These are phyloP conservation scores for Telfairia occidentalis DNA, from an alignment of 331 rosid genomes.

Conservation along the genomic window DNA sequence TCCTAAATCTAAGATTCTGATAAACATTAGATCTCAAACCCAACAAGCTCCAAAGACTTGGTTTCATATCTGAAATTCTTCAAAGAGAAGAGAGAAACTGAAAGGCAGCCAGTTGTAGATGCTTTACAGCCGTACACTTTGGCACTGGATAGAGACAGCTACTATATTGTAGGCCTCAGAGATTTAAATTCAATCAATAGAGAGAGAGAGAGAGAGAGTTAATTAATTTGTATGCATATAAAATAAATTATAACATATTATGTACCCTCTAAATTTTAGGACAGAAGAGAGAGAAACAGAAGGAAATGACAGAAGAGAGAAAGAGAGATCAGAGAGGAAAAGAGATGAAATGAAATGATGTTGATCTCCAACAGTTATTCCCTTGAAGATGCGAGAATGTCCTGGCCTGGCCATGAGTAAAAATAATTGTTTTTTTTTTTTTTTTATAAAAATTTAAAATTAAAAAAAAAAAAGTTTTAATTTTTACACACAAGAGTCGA, in stretches of 20 bases:
- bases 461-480: not conserved
- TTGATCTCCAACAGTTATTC: constrained; percentile 7
- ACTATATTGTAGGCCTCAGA: not conserved
- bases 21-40: too few species aligned
- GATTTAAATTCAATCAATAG: too few species aligned
- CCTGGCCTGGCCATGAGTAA: not conserved
- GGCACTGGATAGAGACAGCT: constrained; percentile 8
- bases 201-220: not conserved
- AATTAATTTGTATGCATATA: not conserved
- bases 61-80: too few species aligned
- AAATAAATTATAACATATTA: not conserved
- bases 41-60: too few species aligned
- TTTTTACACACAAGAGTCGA: not conserved
- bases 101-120: constrained; percentile 3
- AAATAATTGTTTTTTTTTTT: too few species aligned
- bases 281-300: not conserved
- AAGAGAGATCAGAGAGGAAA: too few species aligned
- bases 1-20: not conserved
- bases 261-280: not conserved
- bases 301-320: not conserved
- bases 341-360: not conserved
- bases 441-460: not conserved
- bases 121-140: constrained; percentile 1
- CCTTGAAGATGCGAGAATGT: constrained; percentile 6
- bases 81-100: not conserved